These are phyloP conservation scores for Coffea canephora DNA, from an alignment of 257 asterid species.

Conservation along the genomic window DNA sequence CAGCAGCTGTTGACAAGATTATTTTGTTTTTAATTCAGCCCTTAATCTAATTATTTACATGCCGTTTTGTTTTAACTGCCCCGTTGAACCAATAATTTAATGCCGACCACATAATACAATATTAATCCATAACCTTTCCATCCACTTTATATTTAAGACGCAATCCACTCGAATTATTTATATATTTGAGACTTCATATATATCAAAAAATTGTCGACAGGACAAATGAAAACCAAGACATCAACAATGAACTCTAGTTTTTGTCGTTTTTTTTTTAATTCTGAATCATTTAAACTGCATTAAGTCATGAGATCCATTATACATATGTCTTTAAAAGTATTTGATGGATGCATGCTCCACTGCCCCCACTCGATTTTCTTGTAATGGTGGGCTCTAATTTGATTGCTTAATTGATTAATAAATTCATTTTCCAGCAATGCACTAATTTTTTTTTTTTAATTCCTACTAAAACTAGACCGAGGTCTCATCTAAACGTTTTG, in stretches of 20 bases:
- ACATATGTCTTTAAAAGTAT: no score
- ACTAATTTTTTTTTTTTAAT: neutral
- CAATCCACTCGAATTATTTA: neutral
- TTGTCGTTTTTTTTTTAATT: neutral
- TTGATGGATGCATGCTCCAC: neutral
- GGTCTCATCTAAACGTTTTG: neutral
- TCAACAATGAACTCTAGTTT: no score
- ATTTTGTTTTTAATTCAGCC: neutral
- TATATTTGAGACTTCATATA: neutral
- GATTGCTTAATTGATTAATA: no score
- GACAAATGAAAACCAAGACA: neutral
- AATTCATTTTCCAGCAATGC: neutral
- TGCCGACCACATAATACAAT: conserved; percentile 4
- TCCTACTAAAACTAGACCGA: neutral
- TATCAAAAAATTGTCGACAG: neutral
- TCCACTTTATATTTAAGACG: no score
- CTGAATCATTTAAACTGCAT: no score
- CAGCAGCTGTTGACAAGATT: neutral
- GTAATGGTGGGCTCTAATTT: neutral
- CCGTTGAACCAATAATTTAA: neutral
- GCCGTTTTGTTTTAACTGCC: neutral
- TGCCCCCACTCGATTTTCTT: no score
- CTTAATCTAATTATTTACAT: neutral
- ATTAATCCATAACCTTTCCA: neutral
- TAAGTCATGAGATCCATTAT: no score